Evolutionary conservation across 2,329 filamentous ascomycete genomes (phyloP), one percentile per base, ranked within the genome.

Genomic region (Trichoderma sp.): DNA sequence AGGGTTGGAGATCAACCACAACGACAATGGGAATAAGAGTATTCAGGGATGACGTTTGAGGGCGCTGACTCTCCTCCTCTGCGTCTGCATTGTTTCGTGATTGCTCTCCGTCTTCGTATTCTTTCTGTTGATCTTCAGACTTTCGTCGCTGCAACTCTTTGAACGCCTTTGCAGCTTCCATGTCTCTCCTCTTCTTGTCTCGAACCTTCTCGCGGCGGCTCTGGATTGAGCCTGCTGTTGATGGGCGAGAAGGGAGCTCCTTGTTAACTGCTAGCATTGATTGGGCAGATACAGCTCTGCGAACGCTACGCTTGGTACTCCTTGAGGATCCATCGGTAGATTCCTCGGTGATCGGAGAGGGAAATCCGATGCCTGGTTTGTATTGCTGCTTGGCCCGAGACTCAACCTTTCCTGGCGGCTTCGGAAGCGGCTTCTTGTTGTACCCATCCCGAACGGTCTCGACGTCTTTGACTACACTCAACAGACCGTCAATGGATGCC

Each of bases 1-100:
- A 78, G 13, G 81, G 82, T 26, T 80, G 73, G n/a, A 83, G 74
- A 28, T 82, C 77, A 15, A 78, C 77, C 2, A 84, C 80, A 3
- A 83, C 81, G 78, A 84, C 82, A 55, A 85, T 79, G 39, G 79
- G 76, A 30, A 78, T 80, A 26, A 84, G 75, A 6, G 77, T 78
- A 17, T 67, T 47, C 34, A 26, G 36, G 3, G 30, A 43, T 20
- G 59, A 23, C 39, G 20, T 53, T 13, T 30, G 57, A 26, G 67
- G 13, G 28, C 55, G 50, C 12, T 28, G 17, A 4, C 20, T 20
- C 26, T 36, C 43, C 15, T 34, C 26, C 12, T 58, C 53, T 5
- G 23, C 30, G n/a, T 32, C n/a, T 36, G 36, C 47, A 17, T 59
- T 34, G 17, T 30, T 28, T 50, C 13, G 17, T 3, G 43, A 17